Conservation (phyloP, 805 yeast genomes). For the Schwanniomyces polymorphus region DNA sequence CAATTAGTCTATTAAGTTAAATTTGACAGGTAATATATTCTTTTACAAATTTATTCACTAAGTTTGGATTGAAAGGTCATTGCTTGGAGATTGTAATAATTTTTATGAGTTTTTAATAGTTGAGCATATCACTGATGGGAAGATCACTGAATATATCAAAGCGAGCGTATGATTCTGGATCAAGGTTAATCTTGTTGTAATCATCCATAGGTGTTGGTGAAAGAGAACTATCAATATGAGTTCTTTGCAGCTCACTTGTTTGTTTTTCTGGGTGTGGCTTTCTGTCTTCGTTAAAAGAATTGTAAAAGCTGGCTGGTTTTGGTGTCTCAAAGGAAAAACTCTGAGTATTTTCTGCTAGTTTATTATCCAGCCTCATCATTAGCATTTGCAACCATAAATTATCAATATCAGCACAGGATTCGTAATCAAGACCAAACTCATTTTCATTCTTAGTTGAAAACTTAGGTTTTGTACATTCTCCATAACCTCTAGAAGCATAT, state of each 20-base stretch:
- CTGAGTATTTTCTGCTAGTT: not conserved
- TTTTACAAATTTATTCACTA: not conserved
- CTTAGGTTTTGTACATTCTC: not conserved
- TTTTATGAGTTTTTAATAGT: not conserved
- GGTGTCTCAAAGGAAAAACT: not conserved
- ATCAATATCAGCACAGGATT: conserved; percentile 30
- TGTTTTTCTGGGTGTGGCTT: not conserved
- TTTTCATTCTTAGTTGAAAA: not conserved
- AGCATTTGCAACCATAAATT: conserved; percentile 35
- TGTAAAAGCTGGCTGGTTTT: not conserved
- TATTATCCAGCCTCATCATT: conserved; percentile 23
- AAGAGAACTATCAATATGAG: not conserved
- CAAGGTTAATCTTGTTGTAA: conserved; percentile 9
- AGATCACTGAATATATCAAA: conserved; percentile 28
- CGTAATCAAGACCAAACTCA: conserved; percentile 15
- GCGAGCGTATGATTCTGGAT: conserved; percentile 13
- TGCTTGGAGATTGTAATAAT: no score
- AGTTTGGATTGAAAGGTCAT: no score
- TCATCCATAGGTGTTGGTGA: not conserved
- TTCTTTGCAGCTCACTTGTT: not conserved
- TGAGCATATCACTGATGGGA: conserved; percentile 21
- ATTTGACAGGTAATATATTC: no score
- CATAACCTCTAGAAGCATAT: not conserved
- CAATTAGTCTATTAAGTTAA: no score
- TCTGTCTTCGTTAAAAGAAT: not conserved